A percentile compares a stretch with the other conserved stretches of the same genome.
Conservation (phyloP, 805 yeast species). For the Lachancea lanzarotensis region DNA sequence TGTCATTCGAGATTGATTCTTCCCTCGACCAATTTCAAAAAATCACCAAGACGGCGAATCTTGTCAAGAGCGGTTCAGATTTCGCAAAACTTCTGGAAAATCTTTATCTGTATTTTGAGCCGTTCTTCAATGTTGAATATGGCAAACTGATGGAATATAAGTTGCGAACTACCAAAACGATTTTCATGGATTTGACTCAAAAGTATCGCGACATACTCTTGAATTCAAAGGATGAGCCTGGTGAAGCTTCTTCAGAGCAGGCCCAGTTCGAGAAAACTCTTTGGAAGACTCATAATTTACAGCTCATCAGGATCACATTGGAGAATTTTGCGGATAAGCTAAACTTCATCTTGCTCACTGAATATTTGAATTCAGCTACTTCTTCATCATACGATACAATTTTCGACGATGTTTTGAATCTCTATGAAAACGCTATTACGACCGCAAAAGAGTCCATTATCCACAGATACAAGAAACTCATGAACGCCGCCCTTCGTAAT, state of each 20-base stretch:
- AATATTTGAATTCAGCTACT: conserved; percentile 7
- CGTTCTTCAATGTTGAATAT: conserved; percentile 30
- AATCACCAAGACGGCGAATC: conserved; percentile 30
- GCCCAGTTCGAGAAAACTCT: conserved; percentile 8
- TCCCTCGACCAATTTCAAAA: conserved; percentile 41
- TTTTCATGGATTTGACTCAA: conserved; percentile 22
- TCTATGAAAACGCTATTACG: conserved; percentile 24
- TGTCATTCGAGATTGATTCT: conserved; percentile 40
- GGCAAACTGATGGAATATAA: conserved; percentile 19
- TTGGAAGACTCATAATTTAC: conserved; percentile 8
- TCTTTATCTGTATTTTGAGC: conserved; percentile 33
- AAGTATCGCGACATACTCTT: conserved; percentile 18
- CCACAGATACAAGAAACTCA: conserved; percentile 27
- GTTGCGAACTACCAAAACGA: conserved; percentile 23
- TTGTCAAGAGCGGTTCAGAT: conserved; percentile 26
- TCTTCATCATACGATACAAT: conserved; percentile 16
- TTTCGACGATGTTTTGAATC: conserved; percentile 28
- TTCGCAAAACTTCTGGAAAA: conserved; percentile 44
- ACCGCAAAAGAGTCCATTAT: conserved; percentile 29
- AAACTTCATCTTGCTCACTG: conserved; percentile 8
- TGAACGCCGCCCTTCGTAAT: conserved; percentile 27
- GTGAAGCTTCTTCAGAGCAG: conserved; percentile 4
- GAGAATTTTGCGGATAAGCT: conserved; percentile 5
- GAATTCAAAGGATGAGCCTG: conserved; percentile 3
- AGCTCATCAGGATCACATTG: neutral